Percentiles rank a stretch among this genome's conserved stretches.
Conservation (phyloP, 75 land plant genomes). For the Cunninghamia lanceolata region DNA sequence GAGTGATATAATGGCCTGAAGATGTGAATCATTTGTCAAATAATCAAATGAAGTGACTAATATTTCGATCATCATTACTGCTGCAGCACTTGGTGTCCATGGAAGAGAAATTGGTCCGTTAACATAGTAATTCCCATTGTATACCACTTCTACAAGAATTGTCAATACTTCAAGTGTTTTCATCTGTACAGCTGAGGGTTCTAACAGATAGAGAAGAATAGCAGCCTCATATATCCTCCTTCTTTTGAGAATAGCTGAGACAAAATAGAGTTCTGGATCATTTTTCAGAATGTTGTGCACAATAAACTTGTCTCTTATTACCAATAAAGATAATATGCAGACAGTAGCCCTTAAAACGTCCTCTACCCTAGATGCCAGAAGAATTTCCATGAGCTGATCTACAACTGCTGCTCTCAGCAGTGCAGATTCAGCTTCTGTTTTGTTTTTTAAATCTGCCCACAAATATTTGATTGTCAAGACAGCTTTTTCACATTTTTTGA, state of each 20-base stretch:
- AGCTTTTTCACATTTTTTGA: conserved; percentile 29
- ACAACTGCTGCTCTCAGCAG: conserved; percentile 33
- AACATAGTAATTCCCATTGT: conserved; percentile 25
- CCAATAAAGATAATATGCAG: conserved; percentile 29
- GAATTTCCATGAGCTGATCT: conserved; percentile 33
- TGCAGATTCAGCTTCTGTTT: conserved; percentile 24
- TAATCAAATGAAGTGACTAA: conserved; percentile 47
- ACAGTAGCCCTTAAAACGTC: conserved; percentile 45
- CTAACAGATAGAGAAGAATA: conserved; percentile 48
- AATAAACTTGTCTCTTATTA: conserved; percentile 34
- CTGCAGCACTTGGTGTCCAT: conserved; percentile 43
- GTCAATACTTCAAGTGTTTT: conserved; percentile 45
- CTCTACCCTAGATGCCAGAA: conserved; percentile 45
- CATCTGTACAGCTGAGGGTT: conserved; percentile 44
- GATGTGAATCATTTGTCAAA: conserved; percentile 38
- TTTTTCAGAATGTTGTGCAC: conserved; percentile 45
- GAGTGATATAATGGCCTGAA: conserved; percentile 40
- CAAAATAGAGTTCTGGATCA: conserved; percentile 26
- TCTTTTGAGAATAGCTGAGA: conserved; percentile 41
- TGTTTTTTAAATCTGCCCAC: conserved; percentile 34
- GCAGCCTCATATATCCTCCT: conserved; percentile 59
- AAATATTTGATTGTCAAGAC: conserved; percentile 25
- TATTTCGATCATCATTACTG: conserved; percentile 54
- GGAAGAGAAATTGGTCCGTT: conserved; percentile 11
- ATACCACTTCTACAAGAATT: conserved; percentile 32